phyloP scores from a whole-genome alignment of 331 rosid species.

The Stylosanthes scabra region DNA sequence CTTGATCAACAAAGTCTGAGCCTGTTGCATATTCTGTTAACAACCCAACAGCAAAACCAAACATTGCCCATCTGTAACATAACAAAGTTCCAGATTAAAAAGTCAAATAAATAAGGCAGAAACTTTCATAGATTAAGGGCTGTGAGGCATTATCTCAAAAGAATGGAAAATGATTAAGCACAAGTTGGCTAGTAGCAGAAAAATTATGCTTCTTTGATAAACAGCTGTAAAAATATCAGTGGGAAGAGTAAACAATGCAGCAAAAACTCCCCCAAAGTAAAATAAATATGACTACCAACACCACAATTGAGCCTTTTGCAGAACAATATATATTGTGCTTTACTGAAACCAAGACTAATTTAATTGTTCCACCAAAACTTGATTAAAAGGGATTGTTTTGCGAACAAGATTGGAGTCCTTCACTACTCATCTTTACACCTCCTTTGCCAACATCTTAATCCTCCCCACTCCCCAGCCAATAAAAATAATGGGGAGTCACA shows the following conservation, averaged over 20 bases:
- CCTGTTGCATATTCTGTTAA: conserved; percentile 98
- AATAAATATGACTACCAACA: neutral
- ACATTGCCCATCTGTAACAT: conserved; percentile 95
- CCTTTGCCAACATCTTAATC: neutral
- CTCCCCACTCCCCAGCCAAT: neutral
- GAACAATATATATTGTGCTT: conserved; percentile 7
- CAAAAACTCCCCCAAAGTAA: neutral
- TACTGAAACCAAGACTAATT: neutral
- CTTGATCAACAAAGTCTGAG: conserved; percentile 95
- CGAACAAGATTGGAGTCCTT: neutral
- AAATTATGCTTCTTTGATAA: conserved; percentile 27
- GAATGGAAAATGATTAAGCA: conserved; percentile 17
- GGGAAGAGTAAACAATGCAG: conserved; percentile 27
- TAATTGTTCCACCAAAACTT: neutral
- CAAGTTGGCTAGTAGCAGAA: neutral
- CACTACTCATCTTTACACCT: neutral
- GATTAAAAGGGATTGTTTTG: neutral
- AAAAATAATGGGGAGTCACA: neutral
- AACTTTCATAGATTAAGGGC: neutral
- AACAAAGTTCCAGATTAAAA: conserved; percentile 29
- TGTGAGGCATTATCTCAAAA: conserved; percentile 14
- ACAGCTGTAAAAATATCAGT: neutral
- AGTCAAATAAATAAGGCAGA: conserved; percentile 13
- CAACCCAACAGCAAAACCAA: conserved; percentile 97
- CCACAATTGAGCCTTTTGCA: neutral